phyloP scores from a whole-genome alignment of 2,329 filamentous ascomycete genomes.

The Metarhizium anisopliae region DNA sequence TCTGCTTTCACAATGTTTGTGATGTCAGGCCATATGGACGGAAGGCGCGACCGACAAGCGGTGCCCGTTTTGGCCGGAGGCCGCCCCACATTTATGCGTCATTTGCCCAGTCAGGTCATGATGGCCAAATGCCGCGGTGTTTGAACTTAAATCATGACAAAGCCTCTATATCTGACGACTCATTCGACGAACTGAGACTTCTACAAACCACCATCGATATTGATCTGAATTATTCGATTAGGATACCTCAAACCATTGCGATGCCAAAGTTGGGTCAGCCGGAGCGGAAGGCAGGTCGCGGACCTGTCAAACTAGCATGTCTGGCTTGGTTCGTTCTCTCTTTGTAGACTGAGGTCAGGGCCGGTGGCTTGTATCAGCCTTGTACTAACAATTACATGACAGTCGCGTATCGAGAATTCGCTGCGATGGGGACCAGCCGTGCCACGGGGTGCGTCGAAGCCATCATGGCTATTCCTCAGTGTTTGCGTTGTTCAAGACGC shows the following conservation, averaged over 20 bases:
- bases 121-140: not conserved
- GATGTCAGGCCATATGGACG: not conserved
- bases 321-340: not conserved
- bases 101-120: not conserved
- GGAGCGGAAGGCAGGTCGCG: not conserved
- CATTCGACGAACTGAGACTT: not conserved
- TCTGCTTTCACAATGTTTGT: not conserved
- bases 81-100: not conserved
- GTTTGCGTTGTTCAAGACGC: not conserved
- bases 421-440: slow-evolving; percentile 2
- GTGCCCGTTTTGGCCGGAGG: not conserved
- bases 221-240: not conserved
- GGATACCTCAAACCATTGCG: not conserved
- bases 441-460: slow-evolving; percentile 2
- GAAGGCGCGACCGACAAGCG: not conserved
- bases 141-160: not conserved
- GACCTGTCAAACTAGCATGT: slow-evolving; percentile 3
- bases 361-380: not conserved
- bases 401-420: not conserved
- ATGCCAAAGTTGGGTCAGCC: not conserved
- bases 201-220: not conserved
- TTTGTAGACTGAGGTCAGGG: too few relatives aligned
- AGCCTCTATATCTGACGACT: not conserved
- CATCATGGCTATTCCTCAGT: not conserved
- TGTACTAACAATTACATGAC: not conserved